Evolutionary conservation across 257 asterid genomes (phyloP).

Genomic region (Forsythia suspensa): DNA sequence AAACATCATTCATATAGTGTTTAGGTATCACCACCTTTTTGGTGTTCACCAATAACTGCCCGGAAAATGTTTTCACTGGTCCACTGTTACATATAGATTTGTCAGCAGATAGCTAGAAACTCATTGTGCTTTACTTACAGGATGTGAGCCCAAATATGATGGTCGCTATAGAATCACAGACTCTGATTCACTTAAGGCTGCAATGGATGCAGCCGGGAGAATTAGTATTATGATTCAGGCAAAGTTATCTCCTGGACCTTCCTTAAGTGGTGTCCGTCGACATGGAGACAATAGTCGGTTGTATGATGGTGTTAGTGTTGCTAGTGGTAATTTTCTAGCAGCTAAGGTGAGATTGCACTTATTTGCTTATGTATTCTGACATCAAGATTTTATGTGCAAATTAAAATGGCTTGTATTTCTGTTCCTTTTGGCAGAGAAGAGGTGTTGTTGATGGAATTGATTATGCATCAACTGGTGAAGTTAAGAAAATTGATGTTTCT

Average conservation of each 20-base stretch:
- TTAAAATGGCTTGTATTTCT: background rate
- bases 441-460: constrained; percentile 87
- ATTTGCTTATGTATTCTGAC: background rate
- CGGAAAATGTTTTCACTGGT: background rate
- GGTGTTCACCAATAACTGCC: background rate
- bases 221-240: constrained; percentile 79
- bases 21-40: background rate
- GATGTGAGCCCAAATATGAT: constrained; percentile 74
- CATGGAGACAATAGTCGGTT: constrained; percentile 84
- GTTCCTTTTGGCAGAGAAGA: constrained; percentile 66
- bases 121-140: constrained; percentile 40
- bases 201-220: constrained; percentile 88
- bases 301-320: constrained; percentile 79
- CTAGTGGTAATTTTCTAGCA: constrained; percentile 83
- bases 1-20: background rate
- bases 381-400: background rate
- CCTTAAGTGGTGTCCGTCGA: constrained; percentile 76
- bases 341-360: constrained; percentile 63
- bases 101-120: background rate
- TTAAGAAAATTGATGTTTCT: constrained; percentile 85
- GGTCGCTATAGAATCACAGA: constrained; percentile 97
- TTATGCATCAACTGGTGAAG: constrained; percentile 89
- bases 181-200: constrained; percentile 80
- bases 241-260: constrained; percentile 93
- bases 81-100: background rate